Evolutionary conservation across 2,329 filamentous ascomycete species (phyloP).

Genomic region (Leptographium wingfieldii): DNA sequence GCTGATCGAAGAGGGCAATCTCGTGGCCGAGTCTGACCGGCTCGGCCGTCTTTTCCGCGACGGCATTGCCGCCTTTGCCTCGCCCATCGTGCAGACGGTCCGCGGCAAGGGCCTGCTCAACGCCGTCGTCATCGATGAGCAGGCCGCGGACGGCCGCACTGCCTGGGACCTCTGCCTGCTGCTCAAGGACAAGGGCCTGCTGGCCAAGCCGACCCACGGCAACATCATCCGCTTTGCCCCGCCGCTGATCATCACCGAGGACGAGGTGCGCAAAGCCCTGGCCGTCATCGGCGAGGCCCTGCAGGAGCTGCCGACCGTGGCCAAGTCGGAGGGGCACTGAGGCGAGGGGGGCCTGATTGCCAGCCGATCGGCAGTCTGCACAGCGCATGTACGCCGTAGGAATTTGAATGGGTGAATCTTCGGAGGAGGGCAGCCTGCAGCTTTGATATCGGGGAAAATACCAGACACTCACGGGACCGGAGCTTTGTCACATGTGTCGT

Average conservation of each 20-base stretch:
- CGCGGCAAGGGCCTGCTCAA: conserved; percentile 92
- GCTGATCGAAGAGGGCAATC: conserved; percentile 80
- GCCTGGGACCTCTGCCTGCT: conserved; percentile 96
- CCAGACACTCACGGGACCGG: not conserved
- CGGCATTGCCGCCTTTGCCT: conserved; percentile 61
- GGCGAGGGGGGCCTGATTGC: not conserved
- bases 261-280: conserved; percentile 67
- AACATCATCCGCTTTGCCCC: conserved; percentile 98
- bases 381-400: too few relatives aligned
- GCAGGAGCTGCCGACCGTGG: conserved; percentile 60
- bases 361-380: too few relatives aligned
- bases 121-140: conserved; percentile 90
- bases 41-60: conserved; percentile 76
- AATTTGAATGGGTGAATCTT: not conserved
- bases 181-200: conserved; percentile 84
- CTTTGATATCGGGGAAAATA: not conserved
- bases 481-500: too few relatives aligned
- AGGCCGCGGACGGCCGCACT: conserved; percentile 67
- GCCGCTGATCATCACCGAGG: conserved; percentile 84
- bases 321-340: conserved; percentile 26
- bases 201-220: conserved; percentile 96
- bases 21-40: conserved; percentile 70
- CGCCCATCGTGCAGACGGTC: conserved; percentile 67
- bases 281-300: conserved; percentile 71
- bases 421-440: too few relatives aligned